phyloP scores from a whole-genome alignment of 805 yeast species.

The Kazachstania taianensis region DNA sequence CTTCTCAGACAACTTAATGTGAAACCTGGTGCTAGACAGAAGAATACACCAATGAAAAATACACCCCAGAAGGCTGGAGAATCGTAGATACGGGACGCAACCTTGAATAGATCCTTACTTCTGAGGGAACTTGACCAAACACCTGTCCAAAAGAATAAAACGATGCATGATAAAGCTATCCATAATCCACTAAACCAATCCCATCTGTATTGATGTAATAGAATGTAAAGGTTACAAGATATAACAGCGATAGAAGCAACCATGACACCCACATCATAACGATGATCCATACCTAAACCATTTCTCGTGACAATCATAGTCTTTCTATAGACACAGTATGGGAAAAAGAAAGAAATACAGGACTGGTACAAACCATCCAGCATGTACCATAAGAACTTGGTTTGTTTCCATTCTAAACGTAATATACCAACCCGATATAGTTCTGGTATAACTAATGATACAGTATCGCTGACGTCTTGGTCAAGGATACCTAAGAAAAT shows the following conservation, averaged over 20 bases:
- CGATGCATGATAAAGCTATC: slow-evolving; percentile 45
- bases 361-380: slow-evolving; percentile 71
- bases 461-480: slow-evolving; percentile 65
- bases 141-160: slow-evolving; percentile 71
- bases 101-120: slow-evolving; percentile 55
- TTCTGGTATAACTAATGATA: slow-evolving; percentile 65
- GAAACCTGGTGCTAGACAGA: slow-evolving; percentile 61
- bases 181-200: slow-evolving; percentile 61
- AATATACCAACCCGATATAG: slow-evolving; percentile 64
- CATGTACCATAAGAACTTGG: slow-evolving; percentile 66
- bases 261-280: slow-evolving; percentile 60
- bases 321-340: slow-evolving; percentile 43
- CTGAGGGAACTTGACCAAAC: slow-evolving; percentile 52
- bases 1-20: slow-evolving; percentile 46
- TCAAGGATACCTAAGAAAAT: slow-evolving; percentile 71
- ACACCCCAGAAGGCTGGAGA: slow-evolving; percentile 58
- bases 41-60: slow-evolving; percentile 49
- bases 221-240: slow-evolving; percentile 55
- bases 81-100: slow-evolving; percentile 57
- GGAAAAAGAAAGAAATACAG: slow-evolving; percentile 61
- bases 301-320: slow-evolving; percentile 38
- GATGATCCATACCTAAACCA: slow-evolving; percentile 56
- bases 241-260: slow-evolving; percentile 59
- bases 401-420: slow-evolving; percentile 59
- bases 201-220: slow-evolving; percentile 68